Conservation (phyloP, 345 rosid species). For the Raphanus raphanistrum region DNA sequence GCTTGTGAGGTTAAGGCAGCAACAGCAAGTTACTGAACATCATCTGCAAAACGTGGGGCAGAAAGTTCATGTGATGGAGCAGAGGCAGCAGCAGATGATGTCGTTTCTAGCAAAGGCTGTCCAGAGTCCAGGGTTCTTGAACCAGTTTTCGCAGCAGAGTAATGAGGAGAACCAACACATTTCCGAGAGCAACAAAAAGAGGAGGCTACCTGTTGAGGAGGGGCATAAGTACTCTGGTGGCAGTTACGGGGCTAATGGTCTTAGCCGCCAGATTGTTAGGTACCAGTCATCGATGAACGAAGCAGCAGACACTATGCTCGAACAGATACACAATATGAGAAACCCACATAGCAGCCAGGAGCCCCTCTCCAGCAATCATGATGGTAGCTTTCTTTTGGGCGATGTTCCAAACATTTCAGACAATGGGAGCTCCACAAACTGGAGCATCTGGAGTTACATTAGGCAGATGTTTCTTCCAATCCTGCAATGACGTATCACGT, state of each 20-base stretch:
- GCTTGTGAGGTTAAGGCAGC: slow-evolving; percentile 86
- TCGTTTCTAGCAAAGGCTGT: slow-evolving; percentile 86
- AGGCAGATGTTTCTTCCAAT: slow-evolving; percentile 49
- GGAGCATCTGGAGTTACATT: slow-evolving; percentile 49
- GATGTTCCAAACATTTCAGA: slow-evolving; percentile 42
- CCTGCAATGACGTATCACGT: slow-evolving; percentile 9
- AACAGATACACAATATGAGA: slow-evolving; percentile 61
- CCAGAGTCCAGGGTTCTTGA: slow-evolving; percentile 74
- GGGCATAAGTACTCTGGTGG: slow-evolving; percentile 48
- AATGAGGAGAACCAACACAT: slow-evolving; percentile 54
- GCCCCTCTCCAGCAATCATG: slow-evolving; percentile 36
- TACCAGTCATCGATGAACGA: slow-evolving; percentile 72
- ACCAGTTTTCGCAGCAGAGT: slow-evolving; percentile 64
- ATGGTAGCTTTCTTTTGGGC: slow-evolving; percentile 42
- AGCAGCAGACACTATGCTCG: slow-evolving; percentile 65
- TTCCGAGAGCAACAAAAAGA: slow-evolving; percentile 65
- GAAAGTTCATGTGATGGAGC: slow-evolving; percentile 89
- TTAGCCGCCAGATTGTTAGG: slow-evolving; percentile 71
- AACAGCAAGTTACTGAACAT: slow-evolving; percentile 73
- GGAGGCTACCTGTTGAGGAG: slow-evolving; percentile 70
- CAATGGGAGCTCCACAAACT: slow-evolving; percentile 44
- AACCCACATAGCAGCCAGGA: slow-evolving; percentile 46
- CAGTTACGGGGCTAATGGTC: slow-evolving; percentile 41
- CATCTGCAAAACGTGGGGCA: slow-evolving; percentile 79
- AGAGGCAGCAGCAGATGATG: slow-evolving; percentile 94